Evolutionary conservation across 192 early-diverging fungal species (phyloP).

Genomic region (Funneliformis mosseae): DNA sequence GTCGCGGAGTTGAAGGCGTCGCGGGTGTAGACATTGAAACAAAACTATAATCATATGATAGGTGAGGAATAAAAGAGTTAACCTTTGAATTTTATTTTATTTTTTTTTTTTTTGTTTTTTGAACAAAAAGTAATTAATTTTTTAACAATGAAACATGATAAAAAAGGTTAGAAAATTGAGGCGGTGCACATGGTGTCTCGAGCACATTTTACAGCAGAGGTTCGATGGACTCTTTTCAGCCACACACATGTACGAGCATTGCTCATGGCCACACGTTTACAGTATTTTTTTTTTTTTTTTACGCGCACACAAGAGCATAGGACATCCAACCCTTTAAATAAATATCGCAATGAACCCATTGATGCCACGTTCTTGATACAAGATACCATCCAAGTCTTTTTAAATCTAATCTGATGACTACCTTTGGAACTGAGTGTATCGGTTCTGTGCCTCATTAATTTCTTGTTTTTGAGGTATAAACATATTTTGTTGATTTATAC

Average conservation of each 20-base stretch:
- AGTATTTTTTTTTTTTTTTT: too few relatives aligned
- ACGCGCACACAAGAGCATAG: background rate
- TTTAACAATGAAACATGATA: too few relatives aligned
- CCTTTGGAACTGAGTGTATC: conserved; percentile 1
- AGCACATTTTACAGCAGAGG: background rate
- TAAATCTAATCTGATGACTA: background rate
- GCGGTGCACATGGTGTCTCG: background rate
- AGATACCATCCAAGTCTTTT: too few relatives aligned
- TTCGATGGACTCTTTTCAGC: background rate
- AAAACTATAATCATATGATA: background rate
- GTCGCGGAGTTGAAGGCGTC: background rate
- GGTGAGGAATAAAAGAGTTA: background rate
- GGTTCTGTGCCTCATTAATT: background rate
- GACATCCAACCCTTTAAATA: background rate
- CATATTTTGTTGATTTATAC: background rate
- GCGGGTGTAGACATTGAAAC: conserved; percentile 25
- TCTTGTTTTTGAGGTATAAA: conserved; percentile 23
- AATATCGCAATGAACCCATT: background rate
- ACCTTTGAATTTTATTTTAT: too few relatives aligned
- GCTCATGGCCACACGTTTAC: background rate
- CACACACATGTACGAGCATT: background rate
- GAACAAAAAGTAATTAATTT: background rate
- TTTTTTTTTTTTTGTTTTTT: background rate
- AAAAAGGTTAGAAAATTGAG: background rate
- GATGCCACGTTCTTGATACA: background rate